Evolutionary conservation across 352 stramenopile species (phyloP).

Genomic region (Globisporangium acanthophoron): DNA sequence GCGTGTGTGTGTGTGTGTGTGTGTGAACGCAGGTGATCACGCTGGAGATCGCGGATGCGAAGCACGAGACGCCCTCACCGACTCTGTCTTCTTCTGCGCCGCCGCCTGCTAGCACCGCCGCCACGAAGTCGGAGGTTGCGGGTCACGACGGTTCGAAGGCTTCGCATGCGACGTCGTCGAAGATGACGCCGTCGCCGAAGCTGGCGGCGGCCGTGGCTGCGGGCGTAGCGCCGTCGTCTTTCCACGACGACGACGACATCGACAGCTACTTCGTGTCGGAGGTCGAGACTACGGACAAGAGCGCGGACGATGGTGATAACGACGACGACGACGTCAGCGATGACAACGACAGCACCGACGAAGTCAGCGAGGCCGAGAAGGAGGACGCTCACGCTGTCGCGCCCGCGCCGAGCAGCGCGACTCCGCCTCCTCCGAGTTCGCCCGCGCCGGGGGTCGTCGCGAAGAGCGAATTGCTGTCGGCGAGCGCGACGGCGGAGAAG

Average conservation of each 20-base stretch:
- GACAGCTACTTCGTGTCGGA: slow-evolving; percentile 9
- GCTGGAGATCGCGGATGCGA: slow-evolving; percentile 14
- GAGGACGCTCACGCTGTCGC: not conserved
- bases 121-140: not conserved
- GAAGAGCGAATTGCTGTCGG: slow-evolving; percentile 11
- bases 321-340: slow-evolving; percentile 1
- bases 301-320: not conserved
- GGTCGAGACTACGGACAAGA: not conserved
- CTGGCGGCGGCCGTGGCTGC: slow-evolving; percentile 4
- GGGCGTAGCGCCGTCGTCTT: slow-evolving; percentile 2
- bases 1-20: not conserved
- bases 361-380: not conserved
- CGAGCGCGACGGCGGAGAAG: slow-evolving; percentile 18
- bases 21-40: slow-evolving; percentile 25
- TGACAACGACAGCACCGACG: slow-evolving; percentile 3
- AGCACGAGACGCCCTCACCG: not conserved
- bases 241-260: slow-evolving; percentile 6
- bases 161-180: not conserved
- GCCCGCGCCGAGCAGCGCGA: not conserved
- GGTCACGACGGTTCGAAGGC: not conserved
- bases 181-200: slow-evolving; percentile 11
- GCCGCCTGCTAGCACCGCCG: not conserved
- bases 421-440: not conserved
- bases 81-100: not conserved
- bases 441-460: not conserved